Percentiles rank a stretch among this genome's conserved stretches.
phyloP scores from a whole-genome alignment of 306 rosid genomes.

The Acacia acuminata region DNA sequence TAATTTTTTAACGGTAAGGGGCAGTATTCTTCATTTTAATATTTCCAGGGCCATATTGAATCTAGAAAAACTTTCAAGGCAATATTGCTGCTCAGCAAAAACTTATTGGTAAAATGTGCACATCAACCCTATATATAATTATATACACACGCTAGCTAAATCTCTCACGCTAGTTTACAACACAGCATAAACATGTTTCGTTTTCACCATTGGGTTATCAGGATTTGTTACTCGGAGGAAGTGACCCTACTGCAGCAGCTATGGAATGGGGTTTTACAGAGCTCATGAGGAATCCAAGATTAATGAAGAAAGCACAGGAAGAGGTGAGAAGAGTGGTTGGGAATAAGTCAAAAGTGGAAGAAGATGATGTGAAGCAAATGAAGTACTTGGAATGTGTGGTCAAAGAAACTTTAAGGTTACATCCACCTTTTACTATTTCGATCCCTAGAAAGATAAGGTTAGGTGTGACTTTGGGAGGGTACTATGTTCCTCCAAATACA shows the following conservation, averaged over 20 bases:
- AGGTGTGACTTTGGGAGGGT: constrained; percentile 26
- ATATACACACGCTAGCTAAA: no score
- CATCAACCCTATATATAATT: no score
- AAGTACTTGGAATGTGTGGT: constrained; percentile 42
- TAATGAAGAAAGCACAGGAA: constrained; percentile 36
- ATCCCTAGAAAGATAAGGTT: constrained; percentile 33
- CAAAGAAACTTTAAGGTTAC: constrained; percentile 32
- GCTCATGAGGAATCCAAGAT: neutral
- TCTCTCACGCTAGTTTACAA: no score
- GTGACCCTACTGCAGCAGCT: neutral
- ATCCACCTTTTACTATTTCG: constrained; percentile 41
- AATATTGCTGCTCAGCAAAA: no score
- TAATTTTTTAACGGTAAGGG: no score
- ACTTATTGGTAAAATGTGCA: no score
- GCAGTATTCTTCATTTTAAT: no score
- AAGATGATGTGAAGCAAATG: constrained; percentile 41
- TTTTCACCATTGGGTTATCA: neutral
- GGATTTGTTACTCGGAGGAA: constrained; percentile 24
- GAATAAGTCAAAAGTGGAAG: constrained; percentile 24
- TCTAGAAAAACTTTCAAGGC: no score
- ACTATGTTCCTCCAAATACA: constrained; percentile 36
- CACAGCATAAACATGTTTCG: neutral
- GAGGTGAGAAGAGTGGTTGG: constrained; percentile 41
- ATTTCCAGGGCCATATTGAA: no score
- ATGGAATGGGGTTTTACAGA: constrained; percentile 14